Evolutionary conservation across 345 rosid species (phyloP), one percentile per base, ranked within the genome.

Genomic region (Abelmoschus esculentus): DNA sequence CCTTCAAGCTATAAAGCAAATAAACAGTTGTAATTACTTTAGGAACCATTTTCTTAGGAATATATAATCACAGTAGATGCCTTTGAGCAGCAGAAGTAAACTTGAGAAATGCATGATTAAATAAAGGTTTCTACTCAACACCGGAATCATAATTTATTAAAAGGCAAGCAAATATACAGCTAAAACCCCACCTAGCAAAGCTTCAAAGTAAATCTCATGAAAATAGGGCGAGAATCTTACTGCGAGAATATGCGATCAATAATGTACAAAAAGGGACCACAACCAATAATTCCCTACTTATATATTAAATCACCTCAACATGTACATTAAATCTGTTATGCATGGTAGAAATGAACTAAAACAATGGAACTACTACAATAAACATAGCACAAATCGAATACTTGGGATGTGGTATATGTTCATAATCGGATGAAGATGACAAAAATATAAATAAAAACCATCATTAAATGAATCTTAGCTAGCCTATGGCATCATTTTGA

Each of bases 1-100:
- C 50, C 66, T 62, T 62, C 9, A 18, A 62, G 66, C 46, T 63
- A 63, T 19, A 12, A 63, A 63, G 19, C 52, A 63, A 63, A 42
- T 14, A 19, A 40, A 40, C 46, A 42, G 11, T 38, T 62, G n/a
- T 5, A 18, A 40, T 62, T 36, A 36, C 40, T 6, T 36, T 38
- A 62, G 66, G 26, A 62, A 17, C 50, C 29, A 18, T 10, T 26
- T 18, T 38, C 8, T 36, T 36, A 36, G 36, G 47, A 36, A 38
- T 4, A 36, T 36, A 17, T n/a, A n/a, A 36, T 61, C 26, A 36
- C 47, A 17, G 47, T 15, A 32, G 36, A 34, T 53, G 26, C 11
- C 57, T 53, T 53, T 17, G 57, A 53, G 10, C 57, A 42, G 46
- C 46, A 61, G 11, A 9, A 32, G 64, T 60, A 32, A 32, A 60